phyloP scores from a whole-genome alignment of 768 basidiomycete genomes.

The Phylloporus arenicola region DNA sequence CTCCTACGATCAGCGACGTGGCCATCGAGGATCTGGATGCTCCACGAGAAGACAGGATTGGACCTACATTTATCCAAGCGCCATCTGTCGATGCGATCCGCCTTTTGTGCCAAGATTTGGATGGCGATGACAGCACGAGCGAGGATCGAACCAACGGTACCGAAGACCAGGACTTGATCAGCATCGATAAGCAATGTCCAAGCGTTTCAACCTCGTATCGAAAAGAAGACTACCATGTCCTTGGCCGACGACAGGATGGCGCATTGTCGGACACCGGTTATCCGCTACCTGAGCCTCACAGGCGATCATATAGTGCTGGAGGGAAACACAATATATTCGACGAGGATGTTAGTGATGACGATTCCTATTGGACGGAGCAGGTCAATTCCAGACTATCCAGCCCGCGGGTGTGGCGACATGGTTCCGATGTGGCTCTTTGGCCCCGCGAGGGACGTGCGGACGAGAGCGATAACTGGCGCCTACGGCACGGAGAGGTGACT shows the following conservation, averaged over 20 bases:
- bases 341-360: background rate
- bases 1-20: background rate
- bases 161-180: background rate
- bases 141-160: background rate
- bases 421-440: background rate
- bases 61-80: background rate
- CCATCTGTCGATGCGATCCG: background rate
- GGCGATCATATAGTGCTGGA: background rate
- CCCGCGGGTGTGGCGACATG: background rate
- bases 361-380: constrained; percentile 9
- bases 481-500: background rate
- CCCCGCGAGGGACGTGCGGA: constrained; percentile 1
- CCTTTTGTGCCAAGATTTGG: background rate
- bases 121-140: background rate
- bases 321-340: background rate
- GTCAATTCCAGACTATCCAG: constrained; percentile 4
- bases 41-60: background rate
- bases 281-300: background rate
- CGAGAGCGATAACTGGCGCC: constrained; percentile 12
- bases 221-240: background rate
- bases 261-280: background rate
- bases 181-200: background rate
- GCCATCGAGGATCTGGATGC: background rate
- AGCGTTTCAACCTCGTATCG: background rate
- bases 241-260: background rate